Base-by-base conservation (phyloP, 2,329 filamentous ascomycete genomes). In the Penicillium digitatum region DNA sequence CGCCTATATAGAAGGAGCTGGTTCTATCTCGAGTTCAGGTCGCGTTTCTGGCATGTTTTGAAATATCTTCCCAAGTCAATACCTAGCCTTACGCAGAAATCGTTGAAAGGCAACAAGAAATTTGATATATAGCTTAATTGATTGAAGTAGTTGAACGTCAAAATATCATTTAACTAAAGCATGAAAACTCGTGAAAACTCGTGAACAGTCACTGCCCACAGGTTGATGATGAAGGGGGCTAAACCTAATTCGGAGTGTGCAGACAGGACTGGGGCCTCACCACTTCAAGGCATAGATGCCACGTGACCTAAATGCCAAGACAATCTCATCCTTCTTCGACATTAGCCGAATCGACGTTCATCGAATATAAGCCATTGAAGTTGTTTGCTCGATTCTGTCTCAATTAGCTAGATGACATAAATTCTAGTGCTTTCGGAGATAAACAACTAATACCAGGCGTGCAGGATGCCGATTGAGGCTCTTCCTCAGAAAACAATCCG, bases 401-500 rank as follows among this genome's bases (percentile, higher is more conserved):
- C 5, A 10, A 5, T 49, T 6, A 20, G 1, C 16, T 14, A 12
- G 1, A 50, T 20, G 2, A 20, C 16, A 26, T 2, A 0, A 47
- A n/a, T 18, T 39, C 10, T 32, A 24, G 1, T 12, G 6, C 22
- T 24, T 48, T 12, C 10, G 4, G 20, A 18, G 20, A 62, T 64
- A 56, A 48, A 10, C 12, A 42, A 31, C 22, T 62, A 38, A 60
- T 32, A 27, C 12, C 9, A 5, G 12, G 2, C 16, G 20, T 27
- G 39, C 56, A 72, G 22, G 53, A 80, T 80, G 78, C 71, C 77
- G 45, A 80, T 80, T 64, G 65, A 68, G 60, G 69, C 73, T 48
- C 72, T 80, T 55, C 70, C 76, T 20, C 68, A 69, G 40, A 65
- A 64, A 16, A 73, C 75, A 55, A 74, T 79, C 35, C 75, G 78